Percentiles rank a stretch among this genome's conserved stretches.
Conservation (phyloP, 164 flowering plant genomes). For the Dillenia suffruticosa region DNA sequence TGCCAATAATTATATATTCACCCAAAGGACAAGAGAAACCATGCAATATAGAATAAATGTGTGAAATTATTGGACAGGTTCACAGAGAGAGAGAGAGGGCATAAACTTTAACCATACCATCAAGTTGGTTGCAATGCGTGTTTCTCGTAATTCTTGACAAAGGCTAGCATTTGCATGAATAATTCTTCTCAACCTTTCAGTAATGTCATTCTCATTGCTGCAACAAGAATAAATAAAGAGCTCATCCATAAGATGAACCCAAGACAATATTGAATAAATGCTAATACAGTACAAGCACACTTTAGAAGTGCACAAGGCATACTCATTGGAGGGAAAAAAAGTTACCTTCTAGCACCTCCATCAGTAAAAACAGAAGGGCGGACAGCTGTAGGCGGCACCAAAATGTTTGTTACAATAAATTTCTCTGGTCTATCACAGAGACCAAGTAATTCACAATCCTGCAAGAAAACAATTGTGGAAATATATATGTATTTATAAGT, state of each 20-base stretch:
- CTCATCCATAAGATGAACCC: neutral
- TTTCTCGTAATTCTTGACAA: conserved; percentile 36
- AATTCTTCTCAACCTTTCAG: conserved; percentile 54
- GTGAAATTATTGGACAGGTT: no score
- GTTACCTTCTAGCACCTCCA: conserved; percentile 67
- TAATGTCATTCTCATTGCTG: conserved; percentile 92
- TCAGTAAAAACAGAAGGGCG: conserved; percentile 83
- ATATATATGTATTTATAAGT: no score
- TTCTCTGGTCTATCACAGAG: conserved; percentile 83
- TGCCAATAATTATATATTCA: no score
- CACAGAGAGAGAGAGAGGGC: neutral
- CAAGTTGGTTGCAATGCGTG: conserved; percentile 20
- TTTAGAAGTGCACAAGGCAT: no score
- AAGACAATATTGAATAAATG: no score
- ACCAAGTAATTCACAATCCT: conserved; percentile 92
- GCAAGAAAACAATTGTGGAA: conserved; percentile 12
- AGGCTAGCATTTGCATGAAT: conserved; percentile 57
- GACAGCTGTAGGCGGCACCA: conserved; percentile 81
- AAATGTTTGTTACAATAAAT: conserved; percentile 59
- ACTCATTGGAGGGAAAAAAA: no score
- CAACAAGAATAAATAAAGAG: conserved; percentile 17
- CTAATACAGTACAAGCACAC: no score
- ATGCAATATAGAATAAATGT: no score
- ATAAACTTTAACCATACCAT: conserved; percentile 39
- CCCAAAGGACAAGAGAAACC: no score